These are phyloP conservation scores for Arctostaphylos glauca DNA, from an alignment of 148 eudicot species.

Conservation along the genomic window DNA sequence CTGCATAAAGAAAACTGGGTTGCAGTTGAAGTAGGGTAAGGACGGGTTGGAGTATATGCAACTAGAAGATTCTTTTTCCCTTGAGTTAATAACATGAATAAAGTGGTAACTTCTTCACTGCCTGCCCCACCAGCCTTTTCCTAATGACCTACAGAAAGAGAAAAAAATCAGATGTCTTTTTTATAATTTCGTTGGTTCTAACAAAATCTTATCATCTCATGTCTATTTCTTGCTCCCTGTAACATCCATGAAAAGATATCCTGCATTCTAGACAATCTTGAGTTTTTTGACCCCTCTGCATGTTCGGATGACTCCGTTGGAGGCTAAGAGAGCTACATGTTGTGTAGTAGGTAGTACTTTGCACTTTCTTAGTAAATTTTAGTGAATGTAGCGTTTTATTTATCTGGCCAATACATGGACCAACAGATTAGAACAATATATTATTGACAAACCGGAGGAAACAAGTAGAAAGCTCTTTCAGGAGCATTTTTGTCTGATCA, in stretches of 20 bases:
- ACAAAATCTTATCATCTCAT: background rate
- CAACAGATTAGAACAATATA: background rate
- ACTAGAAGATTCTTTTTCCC: background rate
- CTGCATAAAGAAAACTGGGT: background rate
- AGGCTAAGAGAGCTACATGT: background rate
- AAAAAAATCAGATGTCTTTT: background rate
- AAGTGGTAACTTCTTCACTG: background rate
- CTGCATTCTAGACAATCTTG: background rate
- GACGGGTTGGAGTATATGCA: background rate
- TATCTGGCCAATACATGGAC: background rate
- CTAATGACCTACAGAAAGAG: background rate
- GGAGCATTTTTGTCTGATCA: background rate
- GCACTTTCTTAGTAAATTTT: background rate
- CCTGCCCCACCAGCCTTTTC: background rate
- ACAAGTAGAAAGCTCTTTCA: background rate
- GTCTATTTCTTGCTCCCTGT: background rate
- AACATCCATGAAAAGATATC: background rate
- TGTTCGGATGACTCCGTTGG: background rate
- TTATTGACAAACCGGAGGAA: background rate
- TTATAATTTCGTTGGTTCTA: background rate
- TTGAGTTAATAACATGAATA: background rate
- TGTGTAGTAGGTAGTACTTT: background rate
- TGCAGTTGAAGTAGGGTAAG: background rate
- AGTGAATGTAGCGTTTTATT: background rate
- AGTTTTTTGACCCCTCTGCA: conserved; percentile 7